A percentile compares a stretch with the other conserved stretches of the same genome.
These are phyloP conservation scores for Penstemon newberryi DNA, from an alignment of 257 asterid genomes.

Conservation along the genomic window DNA sequence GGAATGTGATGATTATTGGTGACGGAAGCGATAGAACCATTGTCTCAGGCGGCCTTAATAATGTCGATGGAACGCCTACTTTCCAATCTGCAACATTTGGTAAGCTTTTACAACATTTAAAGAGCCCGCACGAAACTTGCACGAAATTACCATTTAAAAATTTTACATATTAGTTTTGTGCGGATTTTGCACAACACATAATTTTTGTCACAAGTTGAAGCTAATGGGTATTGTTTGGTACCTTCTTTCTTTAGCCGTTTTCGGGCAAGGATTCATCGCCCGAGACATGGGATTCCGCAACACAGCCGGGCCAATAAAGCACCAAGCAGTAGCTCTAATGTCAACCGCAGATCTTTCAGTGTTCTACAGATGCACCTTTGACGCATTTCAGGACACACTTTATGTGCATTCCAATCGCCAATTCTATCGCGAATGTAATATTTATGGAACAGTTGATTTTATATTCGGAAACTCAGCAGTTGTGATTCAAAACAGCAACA, in stretches of 20 bases:
- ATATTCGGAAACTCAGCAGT: constrained; percentile 26
- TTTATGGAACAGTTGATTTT: constrained; percentile 24
- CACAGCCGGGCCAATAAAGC: constrained; percentile 23
- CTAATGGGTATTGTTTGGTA: too few species aligned
- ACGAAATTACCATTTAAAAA: too few species aligned
- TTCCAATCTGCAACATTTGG: too few species aligned
- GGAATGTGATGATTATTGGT: too few species aligned
- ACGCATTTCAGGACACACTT: constrained; percentile 25
- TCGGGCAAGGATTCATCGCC: constrained; percentile 23
- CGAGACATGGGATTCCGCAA: constrained; percentile 27
- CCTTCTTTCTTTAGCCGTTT: constrained; percentile 14
- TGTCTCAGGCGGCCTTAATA: too few species aligned
- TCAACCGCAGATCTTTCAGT: constrained; percentile 22
- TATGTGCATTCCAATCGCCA: constrained; percentile 24
- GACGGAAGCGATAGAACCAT: too few species aligned
- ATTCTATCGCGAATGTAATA: constrained; percentile 22
- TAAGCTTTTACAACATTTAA: background rate
- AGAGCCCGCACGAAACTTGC: too few species aligned
- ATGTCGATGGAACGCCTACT: too few species aligned
- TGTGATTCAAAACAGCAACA: constrained; percentile 27
- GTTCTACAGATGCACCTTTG: constrained; percentile 22
- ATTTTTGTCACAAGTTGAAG: too few species aligned
- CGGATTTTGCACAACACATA: too few species aligned
- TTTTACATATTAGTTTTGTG: too few species aligned
- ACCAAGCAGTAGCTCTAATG: constrained; percentile 24